A percentile compares a stretch with the other conserved stretches of the same genome.
Evolutionary conservation across 495 filamentous ascomycete species (phyloP).

Genomic region (Podospora anserina): DNA sequence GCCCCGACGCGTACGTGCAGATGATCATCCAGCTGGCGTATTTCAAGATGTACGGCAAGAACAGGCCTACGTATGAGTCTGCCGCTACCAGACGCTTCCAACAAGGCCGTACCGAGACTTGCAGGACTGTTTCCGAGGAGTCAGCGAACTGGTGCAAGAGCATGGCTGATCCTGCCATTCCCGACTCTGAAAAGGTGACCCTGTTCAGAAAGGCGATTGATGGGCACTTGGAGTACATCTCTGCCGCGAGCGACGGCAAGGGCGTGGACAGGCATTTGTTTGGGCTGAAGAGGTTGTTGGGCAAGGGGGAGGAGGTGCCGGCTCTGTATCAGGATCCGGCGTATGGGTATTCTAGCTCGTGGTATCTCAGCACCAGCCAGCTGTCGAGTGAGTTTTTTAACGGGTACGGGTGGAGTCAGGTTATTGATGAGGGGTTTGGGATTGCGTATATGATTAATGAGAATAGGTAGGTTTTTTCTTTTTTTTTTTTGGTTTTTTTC

Average conservation of each 20-base stretch:
- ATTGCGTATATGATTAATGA: conserved; percentile 99
- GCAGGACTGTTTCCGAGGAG: conserved; percentile 86
- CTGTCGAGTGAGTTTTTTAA: conserved; percentile 92
- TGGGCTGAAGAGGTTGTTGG: conserved; percentile 87
- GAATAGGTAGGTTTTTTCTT: conserved; percentile 55
- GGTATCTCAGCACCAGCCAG: conserved; percentile 87
- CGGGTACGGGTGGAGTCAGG: conserved; percentile 99
- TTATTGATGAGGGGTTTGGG: conserved; percentile 92
- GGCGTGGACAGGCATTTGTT: conserved; percentile 97
- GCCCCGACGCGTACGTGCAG: conserved; percentile 95
- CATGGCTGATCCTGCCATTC: conserved; percentile 63
- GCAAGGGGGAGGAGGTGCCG: conserved; percentile 77
- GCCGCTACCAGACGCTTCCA: conserved; percentile 93
- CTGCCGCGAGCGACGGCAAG: conserved; percentile 80
- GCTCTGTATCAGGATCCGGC: conserved; percentile 82
- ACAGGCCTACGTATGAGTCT: conserved; percentile 96
- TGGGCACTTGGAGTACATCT: conserved; percentile 86
- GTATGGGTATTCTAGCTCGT: conserved; percentile 77
- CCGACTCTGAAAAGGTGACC: conserved; percentile 61
- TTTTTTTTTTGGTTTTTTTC: neutral
- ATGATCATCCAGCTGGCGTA: conserved; percentile 99
- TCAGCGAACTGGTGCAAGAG: conserved; percentile 87
- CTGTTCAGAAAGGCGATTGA: conserved; percentile 79
- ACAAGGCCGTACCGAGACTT: conserved; percentile 94
- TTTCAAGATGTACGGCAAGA: conserved; percentile 98